Percentiles rank a stretch among this genome's conserved stretches.
phyloP scores from a whole-genome alignment of 495 filamentous ascomycete genomes.

The Aspergillus olivimuriae region DNA sequence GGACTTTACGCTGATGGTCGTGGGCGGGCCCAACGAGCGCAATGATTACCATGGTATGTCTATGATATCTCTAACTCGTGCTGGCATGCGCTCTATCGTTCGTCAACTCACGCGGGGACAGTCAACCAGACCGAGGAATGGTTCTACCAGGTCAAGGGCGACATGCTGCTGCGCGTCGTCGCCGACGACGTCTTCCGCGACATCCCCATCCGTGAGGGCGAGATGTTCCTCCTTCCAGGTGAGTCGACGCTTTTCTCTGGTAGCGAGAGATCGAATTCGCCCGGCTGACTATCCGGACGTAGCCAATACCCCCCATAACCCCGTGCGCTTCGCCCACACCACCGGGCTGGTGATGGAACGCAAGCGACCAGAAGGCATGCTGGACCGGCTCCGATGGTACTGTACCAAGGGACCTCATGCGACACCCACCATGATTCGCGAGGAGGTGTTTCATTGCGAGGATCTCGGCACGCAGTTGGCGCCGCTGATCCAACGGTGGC shows the following conservation, averaged over 20 bases:
- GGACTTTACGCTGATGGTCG: slow-evolving; percentile 18
- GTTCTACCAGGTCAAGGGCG: slow-evolving; percentile 84
- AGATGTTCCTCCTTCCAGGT: slow-evolving; percentile 76
- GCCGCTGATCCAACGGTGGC: slow-evolving; percentile 68
- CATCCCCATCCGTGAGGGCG: slow-evolving; percentile 73
- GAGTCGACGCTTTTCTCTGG: too few relatives aligned
- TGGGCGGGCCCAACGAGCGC: slow-evolving; percentile 14
- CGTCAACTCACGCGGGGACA: too few relatives aligned
- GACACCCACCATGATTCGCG: slow-evolving; percentile 51
- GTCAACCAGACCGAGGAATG: slow-evolving; percentile 84
- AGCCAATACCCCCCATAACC: slow-evolving; percentile 69
- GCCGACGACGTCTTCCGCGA: slow-evolving; percentile 58
- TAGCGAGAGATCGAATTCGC: too few relatives aligned
- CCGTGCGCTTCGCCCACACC: slow-evolving; percentile 46
- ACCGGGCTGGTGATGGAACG: slow-evolving; percentile 77
- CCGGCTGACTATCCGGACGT: not conserved
- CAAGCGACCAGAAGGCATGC: slow-evolving; percentile 52
- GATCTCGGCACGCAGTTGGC: slow-evolving; percentile 84
- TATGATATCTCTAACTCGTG: slow-evolving; percentile 6
- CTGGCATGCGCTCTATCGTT: not conserved
- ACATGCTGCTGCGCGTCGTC: slow-evolving; percentile 79
- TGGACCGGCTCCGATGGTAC: slow-evolving; percentile 81
- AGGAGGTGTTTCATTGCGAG: slow-evolving; percentile 70
- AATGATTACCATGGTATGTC: slow-evolving; percentile 18
- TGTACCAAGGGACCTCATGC: slow-evolving; percentile 45